Evolutionary conservation across 352 stramenopile genomes (phyloP), one percentile per base, ranked within the genome.

Genomic region (Phytophthora fragariae): DNA sequence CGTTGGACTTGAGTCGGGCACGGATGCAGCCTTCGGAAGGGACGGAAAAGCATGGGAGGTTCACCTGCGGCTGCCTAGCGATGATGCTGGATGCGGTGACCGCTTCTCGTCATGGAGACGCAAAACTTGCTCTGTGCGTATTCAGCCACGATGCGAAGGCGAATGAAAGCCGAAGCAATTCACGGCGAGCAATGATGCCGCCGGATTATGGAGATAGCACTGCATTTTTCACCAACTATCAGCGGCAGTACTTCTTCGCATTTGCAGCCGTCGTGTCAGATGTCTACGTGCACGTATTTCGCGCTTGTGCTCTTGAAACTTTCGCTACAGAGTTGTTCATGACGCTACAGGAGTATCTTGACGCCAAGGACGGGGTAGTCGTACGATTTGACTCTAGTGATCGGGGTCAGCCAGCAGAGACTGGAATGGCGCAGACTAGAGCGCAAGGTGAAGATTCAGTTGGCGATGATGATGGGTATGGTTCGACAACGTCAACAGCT

Each of bases 191-290:
- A 8, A 52, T 52, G 33, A 75, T 72, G 19, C 60, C 49, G 19
- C 49, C 44, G n/a, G 67, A 75, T 50, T 67, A 65, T 29, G 39
- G 50, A 55, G 58, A 75, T 33, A 58, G 59, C 12, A 50, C 35
- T 6, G 29, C 5, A 1, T 72, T 60, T n/a, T 95, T 95, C 55
- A 81, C 85, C 9, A 41, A 56, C 5, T 78, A 71, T 14, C 85
- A 95, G 27, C 77, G 73, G 0, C 77, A 83, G 56, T 90, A 85
- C 37, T 93, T 95, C 29, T 83, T 81, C 11, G 77, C 81, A 1
- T 77, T 91, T 35, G 59, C 86, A 9, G 79, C 80, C 5, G 82
- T 92, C 1, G 86, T 72, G 0, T 53, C 72, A 3, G 79, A 87
- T 15, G 81, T 90, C 0, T 93, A 87, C 54, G 65, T 57, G 1